Percentiles rank a stretch among this genome's conserved stretches.
Conservation (phyloP, 306 rosid species). For the Heteromeles arbutifolia region DNA sequence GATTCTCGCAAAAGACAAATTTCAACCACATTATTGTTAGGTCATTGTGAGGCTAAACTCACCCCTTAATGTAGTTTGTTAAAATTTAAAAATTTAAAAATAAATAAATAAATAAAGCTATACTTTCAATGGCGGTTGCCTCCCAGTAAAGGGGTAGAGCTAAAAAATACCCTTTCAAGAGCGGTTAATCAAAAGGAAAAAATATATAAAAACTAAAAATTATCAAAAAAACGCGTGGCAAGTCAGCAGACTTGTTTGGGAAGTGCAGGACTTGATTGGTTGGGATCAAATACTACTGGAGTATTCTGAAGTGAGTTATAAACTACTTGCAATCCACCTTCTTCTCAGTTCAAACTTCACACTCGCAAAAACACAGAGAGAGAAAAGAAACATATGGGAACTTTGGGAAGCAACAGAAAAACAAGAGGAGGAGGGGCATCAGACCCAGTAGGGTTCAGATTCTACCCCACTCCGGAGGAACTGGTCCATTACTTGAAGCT, state of each 20-base stretch:
- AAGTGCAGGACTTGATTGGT: not conserved
- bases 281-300: not conserved
- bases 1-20: too few relatives aligned
- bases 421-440: not conserved
- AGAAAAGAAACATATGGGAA: not conserved
- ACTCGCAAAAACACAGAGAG: not conserved
- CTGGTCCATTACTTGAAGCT: constrained; percentile 40
- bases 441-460: constrained; percentile 45
- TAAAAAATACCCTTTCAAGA: not conserved
- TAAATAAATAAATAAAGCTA: too few relatives aligned
- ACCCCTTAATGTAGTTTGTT: too few relatives aligned
- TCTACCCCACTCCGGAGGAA: constrained; percentile 63
- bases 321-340: not conserved
- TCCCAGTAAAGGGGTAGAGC: not conserved
- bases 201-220: not conserved
- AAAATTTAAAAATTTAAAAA: too few relatives aligned
- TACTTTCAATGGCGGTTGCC: not conserved
- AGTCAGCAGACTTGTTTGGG: not conserved
- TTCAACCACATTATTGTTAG: too few relatives aligned
- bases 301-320: not conserved
- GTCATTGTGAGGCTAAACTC: too few relatives aligned
- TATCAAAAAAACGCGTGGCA: not conserved
- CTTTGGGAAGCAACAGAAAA: not conserved
- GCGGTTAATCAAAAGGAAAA: not conserved
- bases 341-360: not conserved